Conservation (phyloP, 371 early-diverging fungal species). For the Apophysomyces trapeziformis region DNA sequence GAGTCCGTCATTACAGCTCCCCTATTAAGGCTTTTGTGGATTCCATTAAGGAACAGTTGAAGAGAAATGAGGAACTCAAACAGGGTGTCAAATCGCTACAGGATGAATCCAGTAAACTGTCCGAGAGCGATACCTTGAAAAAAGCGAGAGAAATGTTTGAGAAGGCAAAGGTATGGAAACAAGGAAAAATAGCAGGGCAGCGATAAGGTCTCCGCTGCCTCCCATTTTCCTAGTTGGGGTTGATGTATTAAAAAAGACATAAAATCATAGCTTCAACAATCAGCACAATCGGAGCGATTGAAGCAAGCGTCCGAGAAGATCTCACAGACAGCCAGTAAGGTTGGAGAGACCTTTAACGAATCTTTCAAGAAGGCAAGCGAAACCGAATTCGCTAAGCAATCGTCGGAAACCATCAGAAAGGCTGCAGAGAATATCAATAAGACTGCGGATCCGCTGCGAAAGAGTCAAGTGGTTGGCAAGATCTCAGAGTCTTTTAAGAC, state of each 20-base stretch:
- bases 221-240: background rate
- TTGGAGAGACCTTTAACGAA: slow-evolving; percentile 76
- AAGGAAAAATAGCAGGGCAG: background rate
- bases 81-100: slow-evolving; percentile 87
- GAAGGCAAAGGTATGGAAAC: slow-evolving; percentile 60
- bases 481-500: slow-evolving; percentile 73
- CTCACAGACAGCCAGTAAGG: slow-evolving; percentile 74
- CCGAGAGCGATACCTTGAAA: slow-evolving; percentile 88
- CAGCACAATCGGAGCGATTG: slow-evolving; percentile 57
- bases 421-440: slow-evolving; percentile 61
- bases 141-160: slow-evolving; percentile 85
- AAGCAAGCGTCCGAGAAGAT: slow-evolving; percentile 79
- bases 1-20: slow-evolving; percentile 50
- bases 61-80: slow-evolving; percentile 92
- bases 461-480: slow-evolving; percentile 74
- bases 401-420: slow-evolving; percentile 75
- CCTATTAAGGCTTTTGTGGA: slow-evolving; percentile 73
- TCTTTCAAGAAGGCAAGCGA: slow-evolving; percentile 87
- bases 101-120: slow-evolving; percentile 79
- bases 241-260: background rate
- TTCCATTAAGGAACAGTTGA: slow-evolving; percentile 87
- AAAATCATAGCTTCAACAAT: slow-evolving; percentile 40
- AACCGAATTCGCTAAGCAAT: slow-evolving; percentile 81
- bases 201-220: background rate
- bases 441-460: slow-evolving; percentile 76